These are phyloP conservation scores for Perkinsus olseni DNA, from an alignment of 169 alveolate genomes.

Conservation along the genomic window DNA sequence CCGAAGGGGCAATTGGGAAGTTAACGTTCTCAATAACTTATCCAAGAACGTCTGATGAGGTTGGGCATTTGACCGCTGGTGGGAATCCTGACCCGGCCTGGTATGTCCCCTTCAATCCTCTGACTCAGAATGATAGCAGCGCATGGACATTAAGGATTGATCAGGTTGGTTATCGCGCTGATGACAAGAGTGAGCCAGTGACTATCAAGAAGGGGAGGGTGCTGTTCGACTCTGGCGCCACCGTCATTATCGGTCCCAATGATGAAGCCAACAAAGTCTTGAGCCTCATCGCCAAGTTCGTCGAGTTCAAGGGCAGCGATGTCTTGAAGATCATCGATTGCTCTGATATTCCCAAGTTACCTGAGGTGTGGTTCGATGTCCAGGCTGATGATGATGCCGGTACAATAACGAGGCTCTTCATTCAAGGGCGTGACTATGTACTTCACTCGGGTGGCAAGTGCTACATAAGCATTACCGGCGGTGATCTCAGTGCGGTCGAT, in stretches of 20 bases:
- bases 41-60: neutral
- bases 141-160: neutral
- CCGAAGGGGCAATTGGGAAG: neutral
- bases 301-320: neutral
- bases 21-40: neutral
- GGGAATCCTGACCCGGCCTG: neutral
- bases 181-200: neutral
- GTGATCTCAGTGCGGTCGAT: neutral
- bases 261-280: neutral
- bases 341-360: neutral
- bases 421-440: neutral
- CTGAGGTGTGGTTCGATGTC: neutral
- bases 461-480: neutral
- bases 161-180: neutral
- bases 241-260: neutral
- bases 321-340: neutral
- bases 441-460: neutral
- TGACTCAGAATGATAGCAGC: neutral
- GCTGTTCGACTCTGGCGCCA: neutral
- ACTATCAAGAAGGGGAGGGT: neutral
- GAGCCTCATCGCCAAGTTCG: neutral
- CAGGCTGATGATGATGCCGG: neutral
- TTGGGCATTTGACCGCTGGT: neutral
- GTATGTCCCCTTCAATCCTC: neutral
- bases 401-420: neutral